Percentiles rank a stretch among this genome's conserved stretches.
Conservation (phyloP, 371 early-diverging fungal species). For the Basidiobolus heterosporus region DNA sequence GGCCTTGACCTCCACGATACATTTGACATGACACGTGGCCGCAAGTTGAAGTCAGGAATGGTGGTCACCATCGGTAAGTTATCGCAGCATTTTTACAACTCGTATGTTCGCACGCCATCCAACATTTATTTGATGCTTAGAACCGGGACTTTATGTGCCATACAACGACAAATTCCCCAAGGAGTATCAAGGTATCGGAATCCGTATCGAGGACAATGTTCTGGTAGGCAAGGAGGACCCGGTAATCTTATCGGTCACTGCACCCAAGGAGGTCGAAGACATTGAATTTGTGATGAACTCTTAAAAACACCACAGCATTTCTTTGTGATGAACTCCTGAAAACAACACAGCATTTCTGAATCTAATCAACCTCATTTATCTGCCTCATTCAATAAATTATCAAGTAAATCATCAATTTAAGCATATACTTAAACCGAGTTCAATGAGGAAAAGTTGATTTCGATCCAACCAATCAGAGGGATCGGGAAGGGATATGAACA, state of each 20-base stretch:
- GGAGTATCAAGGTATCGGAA: conserved; percentile 76
- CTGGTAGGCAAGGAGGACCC: conserved; percentile 50
- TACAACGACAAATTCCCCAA: conserved; percentile 52
- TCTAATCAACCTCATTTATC: too few species aligned
- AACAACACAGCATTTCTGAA: too few species aligned
- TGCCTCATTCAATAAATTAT: too few species aligned
- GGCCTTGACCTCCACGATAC: conserved; percentile 92
- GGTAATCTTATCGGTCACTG: conserved; percentile 46
- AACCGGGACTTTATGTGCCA: conserved; percentile 90
- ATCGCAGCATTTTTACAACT: background rate
- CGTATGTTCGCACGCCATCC: background rate
- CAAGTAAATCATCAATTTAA: too few species aligned
- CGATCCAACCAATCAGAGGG: too few species aligned
- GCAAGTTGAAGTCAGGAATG: conserved; percentile 58
- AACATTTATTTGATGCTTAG: conserved; percentile 13
- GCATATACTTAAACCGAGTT: too few species aligned
- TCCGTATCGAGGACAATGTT: conserved; percentile 92
- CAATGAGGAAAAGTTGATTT: too few species aligned
- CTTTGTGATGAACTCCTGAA: too few species aligned
- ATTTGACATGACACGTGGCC: conserved; percentile 46
- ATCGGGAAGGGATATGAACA: too few species aligned
- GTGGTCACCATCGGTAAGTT: conserved; percentile 70
- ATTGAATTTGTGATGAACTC: conserved; percentile 32
- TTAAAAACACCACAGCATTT: too few species aligned
- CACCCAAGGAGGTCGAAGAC: conserved; percentile 79